Evolutionary conservation across 257 asterid species (phyloP).

Genomic region (Coffea eugenioides): DNA sequence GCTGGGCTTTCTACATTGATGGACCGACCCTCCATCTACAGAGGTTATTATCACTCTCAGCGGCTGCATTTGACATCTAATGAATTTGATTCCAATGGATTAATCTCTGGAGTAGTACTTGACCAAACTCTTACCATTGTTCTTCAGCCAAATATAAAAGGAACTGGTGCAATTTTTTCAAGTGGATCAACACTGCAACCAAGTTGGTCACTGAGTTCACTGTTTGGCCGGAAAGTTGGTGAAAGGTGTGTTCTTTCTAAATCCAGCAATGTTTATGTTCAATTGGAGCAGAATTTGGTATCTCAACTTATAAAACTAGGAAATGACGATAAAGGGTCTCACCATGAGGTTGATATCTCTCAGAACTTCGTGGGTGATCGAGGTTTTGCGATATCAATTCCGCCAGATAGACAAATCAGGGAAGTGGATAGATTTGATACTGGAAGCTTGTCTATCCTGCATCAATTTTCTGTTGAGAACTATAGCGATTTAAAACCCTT

Average conservation of each 20-base stretch:
- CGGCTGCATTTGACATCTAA: constrained; percentile 70
- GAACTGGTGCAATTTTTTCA: constrained; percentile 33
- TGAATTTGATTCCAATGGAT: constrained; percentile 48
- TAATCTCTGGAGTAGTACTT: constrained; percentile 59
- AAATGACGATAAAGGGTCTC: constrained; percentile 24
- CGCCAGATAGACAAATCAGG: constrained; percentile 64
- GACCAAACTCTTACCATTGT: constrained; percentile 89
- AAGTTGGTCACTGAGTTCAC: constrained; percentile 83
- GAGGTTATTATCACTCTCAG: constrained; percentile 88
- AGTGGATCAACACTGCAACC: constrained; percentile 52
- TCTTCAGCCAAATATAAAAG: constrained; percentile 61
- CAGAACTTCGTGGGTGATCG: constrained; percentile 37
- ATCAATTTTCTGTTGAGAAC: constrained; percentile 58
- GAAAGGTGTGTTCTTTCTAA: constrained; percentile 75
- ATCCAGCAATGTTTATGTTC: constrained; percentile 76
- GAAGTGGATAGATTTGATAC: constrained; percentile 39
- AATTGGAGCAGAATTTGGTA: constrained; percentile 60
- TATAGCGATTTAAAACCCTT: constrained; percentile 57
- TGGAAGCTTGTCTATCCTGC: constrained; percentile 48
- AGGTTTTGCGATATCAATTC: constrained; percentile 55
- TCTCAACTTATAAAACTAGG: constrained; percentile 41
- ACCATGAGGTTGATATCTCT: constrained; percentile 26
- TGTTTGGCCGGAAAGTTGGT: constrained; percentile 72
- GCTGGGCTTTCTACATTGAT: constrained; percentile 84
- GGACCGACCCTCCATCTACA: constrained; percentile 89